Conservation (phyloP, 2,329 filamentous ascomycete genomes). For the Fusarium caatingaense region DNA sequence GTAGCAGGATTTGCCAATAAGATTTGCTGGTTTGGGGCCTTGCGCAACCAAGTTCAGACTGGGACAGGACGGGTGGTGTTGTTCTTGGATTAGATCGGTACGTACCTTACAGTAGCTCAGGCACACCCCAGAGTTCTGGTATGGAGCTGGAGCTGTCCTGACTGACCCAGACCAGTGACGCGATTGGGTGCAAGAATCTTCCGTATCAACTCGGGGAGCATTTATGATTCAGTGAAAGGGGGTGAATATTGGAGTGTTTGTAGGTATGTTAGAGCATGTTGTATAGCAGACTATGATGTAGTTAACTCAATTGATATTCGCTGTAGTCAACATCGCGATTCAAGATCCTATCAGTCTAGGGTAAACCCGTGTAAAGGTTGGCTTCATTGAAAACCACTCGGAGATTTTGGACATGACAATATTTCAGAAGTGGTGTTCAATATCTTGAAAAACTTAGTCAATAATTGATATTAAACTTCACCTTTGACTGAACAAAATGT, state of each 20-base stretch:
- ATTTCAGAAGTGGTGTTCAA: no score
- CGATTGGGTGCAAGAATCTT: not conserved
- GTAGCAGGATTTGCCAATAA: constrained; percentile 23
- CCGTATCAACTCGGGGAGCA: not conserved
- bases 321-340: not conserved
- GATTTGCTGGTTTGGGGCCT: constrained; percentile 27
- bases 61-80: constrained; percentile 30
- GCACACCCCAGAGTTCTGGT: constrained; percentile 3
- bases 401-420: no score
- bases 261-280: not conserved
- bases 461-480: no score
- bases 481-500: not conserved
- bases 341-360: not conserved
- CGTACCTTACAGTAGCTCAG: constrained; percentile 36
- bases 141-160: not conserved
- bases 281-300: not conserved
- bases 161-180: not conserved
- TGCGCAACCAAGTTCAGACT: constrained; percentile 22
- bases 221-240: no score
- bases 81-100: constrained; percentile 34
- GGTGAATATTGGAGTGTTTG: not conserved
- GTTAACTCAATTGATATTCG: not conserved
- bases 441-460: no score
- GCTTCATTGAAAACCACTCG: no score
- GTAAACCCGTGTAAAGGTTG: not conserved